Evolutionary conservation across 768 basidiomycete genomes (phyloP), one percentile per base, ranked within the genome.

Genomic region (Podaxis sp.): DNA sequence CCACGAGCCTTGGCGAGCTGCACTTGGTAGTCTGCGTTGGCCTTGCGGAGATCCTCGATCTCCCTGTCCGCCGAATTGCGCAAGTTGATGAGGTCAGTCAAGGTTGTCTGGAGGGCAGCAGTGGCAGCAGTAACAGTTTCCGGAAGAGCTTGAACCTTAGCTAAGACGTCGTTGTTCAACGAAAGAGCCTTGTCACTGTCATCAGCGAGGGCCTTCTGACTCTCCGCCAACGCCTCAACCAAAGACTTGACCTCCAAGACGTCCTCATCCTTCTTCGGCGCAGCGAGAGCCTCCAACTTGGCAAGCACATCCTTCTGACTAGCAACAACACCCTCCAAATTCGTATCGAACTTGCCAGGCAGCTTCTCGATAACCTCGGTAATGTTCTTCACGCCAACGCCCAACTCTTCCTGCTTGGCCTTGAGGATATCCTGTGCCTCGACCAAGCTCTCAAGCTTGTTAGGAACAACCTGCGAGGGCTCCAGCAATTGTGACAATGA

Each of bases 1-100:
- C 86, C 84, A 57, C 90, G 88, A 55, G 92, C 89, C 74, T 91
- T 91, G 12, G 85, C 83, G 11, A 94, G 68, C 67, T 92, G 88
- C 37, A 86, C 76, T 68, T 92, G 90, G 54, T 85, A 79, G 6
- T 93, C 91, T 7, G 82, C 76, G 70, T 91, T 92, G 17, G 78
- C 67, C 63, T 83, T 84, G 49, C 86, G 84, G 61, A 91, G 77
- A 57, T 93, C 90, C 9, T 92, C 89, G 29, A 87, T 71, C 67
- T 93, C 89, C 53, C 80, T 82, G 69, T 83, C 85, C 27, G 80
- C 77, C 7, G 78, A 77, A 64, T 87, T 84, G 17, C 82, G 83
- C 2, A 86, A 82, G 9, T 82, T 71, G 7, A 81, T 76, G 37
- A 92, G 79, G 61, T 91, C 90, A 9, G 84, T 80, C 59, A 90